These are phyloP conservation scores for Tetraselmis striata DNA, from an alignment of 139 green algal species.

Conservation along the genomic window DNA sequence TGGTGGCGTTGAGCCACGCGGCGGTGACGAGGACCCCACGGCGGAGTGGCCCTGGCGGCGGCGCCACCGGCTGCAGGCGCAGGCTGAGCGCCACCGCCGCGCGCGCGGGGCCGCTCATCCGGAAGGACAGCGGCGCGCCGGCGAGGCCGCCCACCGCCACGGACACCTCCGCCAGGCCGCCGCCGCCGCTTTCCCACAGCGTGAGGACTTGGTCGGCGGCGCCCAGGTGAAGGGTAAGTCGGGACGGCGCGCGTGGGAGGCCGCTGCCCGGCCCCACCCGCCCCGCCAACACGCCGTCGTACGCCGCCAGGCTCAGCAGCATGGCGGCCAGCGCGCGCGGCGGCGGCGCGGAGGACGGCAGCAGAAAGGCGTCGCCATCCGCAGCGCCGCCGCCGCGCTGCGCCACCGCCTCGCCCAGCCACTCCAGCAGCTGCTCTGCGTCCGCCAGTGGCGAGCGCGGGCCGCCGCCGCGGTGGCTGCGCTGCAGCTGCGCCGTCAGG, in stretches of 20 bases:
- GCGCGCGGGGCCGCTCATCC: not conserved
- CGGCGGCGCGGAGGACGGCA: not conserved
- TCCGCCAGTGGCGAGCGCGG: no score
- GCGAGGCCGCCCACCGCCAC: not conserved
- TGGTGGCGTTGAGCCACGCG: not conserved
- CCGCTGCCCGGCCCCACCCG: not conserved
- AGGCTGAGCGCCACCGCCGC: not conserved
- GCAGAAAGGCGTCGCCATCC: not conserved
- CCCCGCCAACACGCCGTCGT: not conserved
- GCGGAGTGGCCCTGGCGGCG: not conserved
- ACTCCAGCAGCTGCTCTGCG: not conserved
- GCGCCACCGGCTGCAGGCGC: not conserved
- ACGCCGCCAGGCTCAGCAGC: not conserved
- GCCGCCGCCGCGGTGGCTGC: not conserved
- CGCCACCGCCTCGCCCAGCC: not conserved
- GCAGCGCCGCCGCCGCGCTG: not conserved
- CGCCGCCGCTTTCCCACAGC: not conserved
- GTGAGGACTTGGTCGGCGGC: no score
- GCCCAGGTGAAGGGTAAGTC: not conserved
- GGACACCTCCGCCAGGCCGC: not conserved
- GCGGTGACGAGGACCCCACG: not conserved
- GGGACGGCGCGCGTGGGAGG: not conserved
- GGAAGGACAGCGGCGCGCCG: not conserved
- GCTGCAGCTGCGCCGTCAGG: not conserved
- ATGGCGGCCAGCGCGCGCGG: not conserved